Conservation (phyloP, 2,329 filamentous ascomycete species). For the Venturia carpophila region DNA sequence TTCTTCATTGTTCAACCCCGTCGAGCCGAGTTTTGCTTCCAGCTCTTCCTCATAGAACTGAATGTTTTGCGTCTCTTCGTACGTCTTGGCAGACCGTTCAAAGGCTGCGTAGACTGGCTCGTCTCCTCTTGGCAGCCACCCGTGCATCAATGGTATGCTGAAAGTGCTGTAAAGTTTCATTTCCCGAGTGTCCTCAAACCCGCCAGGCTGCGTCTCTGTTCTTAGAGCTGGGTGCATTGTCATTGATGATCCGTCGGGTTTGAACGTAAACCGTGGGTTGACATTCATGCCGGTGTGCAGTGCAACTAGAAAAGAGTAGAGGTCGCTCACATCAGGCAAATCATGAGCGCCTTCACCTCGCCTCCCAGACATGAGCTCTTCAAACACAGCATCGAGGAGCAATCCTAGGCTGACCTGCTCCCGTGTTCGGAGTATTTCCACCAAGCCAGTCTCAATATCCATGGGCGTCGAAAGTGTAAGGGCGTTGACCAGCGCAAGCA, state of each 20-base stretch:
- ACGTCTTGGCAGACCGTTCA: conserved; percentile 66
- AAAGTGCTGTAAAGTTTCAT: conserved; percentile 91
- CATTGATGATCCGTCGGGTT: conserved; percentile 24
- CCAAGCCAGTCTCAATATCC: conserved; percentile 58
- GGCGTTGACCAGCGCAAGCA: conserved; percentile 89
- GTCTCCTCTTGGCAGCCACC: conserved; percentile 70
- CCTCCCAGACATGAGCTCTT: conserved; percentile 78
- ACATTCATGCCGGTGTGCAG: conserved; percentile 97
- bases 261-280: conserved; percentile 68
- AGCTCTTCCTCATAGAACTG: conserved; percentile 85
- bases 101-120: conserved; percentile 64
- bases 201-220: conserved; percentile 49
- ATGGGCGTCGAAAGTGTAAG: conserved; percentile 73
- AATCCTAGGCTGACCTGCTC: conserved; percentile 84
- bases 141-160: conserved; percentile 79
- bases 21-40: conserved; percentile 61
- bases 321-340: conserved; percentile 77
- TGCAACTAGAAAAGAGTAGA: conserved; percentile 80
- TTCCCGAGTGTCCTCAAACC: conserved; percentile 79
- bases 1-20: conserved; percentile 62
- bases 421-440: conserved; percentile 67
- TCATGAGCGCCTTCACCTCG: conserved; percentile 55
- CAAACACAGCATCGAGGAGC: conserved; percentile 81
- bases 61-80: conserved; percentile 85
- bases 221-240: conserved; percentile 30